A percentile compares a stretch with the other conserved stretches of the same genome.
Evolutionary conservation across 176 grass and related monocot species (phyloP).

Genomic region (Oryza rufipogon): DNA sequence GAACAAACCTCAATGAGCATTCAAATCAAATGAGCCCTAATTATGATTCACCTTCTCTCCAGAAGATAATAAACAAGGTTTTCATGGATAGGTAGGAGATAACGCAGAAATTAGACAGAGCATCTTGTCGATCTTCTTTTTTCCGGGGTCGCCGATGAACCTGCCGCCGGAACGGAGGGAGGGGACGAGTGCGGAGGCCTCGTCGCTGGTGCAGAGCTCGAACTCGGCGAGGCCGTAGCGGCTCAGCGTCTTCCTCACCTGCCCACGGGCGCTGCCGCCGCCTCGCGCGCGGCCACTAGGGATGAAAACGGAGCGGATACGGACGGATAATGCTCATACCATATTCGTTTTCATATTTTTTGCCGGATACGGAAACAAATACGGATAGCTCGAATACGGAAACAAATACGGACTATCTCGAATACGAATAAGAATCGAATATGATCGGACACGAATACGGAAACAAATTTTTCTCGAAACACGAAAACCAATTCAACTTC

Average conservation of each 20-base stretch:
- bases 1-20: not conserved
- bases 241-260: conserved; percentile 81
- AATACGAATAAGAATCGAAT: too few species aligned
- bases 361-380: too few species aligned
- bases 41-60: not conserved
- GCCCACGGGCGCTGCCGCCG: not conserved
- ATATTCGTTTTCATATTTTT: too few species aligned
- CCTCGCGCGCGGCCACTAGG: too few species aligned
- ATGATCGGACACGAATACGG: too few species aligned
- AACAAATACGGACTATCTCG: too few species aligned
- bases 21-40: not conserved
- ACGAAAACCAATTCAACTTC: too few species aligned
- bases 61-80: not conserved
- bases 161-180: conserved; percentile 60
- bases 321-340: too few species aligned
- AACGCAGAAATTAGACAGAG: not conserved
- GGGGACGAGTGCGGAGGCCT: conserved; percentile 88
- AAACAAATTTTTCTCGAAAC: too few species aligned
- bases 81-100: too few species aligned
- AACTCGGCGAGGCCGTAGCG: conserved; percentile 56
- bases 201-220: conserved; percentile 77
- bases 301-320: too few species aligned
- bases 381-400: too few species aligned
- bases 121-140: conserved; percentile 82
- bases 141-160: conserved; percentile 38